These are phyloP conservation scores for Trametes sp. DNA, from an alignment of 1,284 basidiomycete genomes.

Conservation along the genomic window DNA sequence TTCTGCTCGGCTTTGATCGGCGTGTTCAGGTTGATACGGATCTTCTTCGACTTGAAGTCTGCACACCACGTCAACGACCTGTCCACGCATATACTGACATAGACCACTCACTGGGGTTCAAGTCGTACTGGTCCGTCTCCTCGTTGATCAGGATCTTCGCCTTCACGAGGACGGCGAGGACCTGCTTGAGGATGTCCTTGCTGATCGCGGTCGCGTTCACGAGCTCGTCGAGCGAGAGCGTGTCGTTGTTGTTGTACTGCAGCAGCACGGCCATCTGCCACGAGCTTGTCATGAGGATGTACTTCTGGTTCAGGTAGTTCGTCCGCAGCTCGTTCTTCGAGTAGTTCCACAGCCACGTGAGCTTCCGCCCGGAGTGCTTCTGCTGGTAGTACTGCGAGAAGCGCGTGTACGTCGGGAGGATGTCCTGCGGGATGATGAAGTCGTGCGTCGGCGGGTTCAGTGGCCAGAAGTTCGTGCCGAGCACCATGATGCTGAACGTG, in stretches of 20 bases:
- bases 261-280: constrained; percentile 96
- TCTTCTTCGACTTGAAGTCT: constrained; percentile 99
- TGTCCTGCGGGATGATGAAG: constrained; percentile 90
- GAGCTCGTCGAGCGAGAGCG: constrained; percentile 84
- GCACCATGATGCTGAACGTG: constrained; percentile 93
- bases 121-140: constrained; percentile 88
- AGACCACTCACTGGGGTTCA: constrained; percentile 83
- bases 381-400: constrained; percentile 95
- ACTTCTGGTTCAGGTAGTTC: constrained; percentile 93
- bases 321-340: constrained; percentile 96
- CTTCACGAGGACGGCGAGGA: constrained; percentile 87
- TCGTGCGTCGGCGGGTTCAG: constrained; percentile 85
- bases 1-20: constrained; percentile 96
- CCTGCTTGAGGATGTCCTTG: constrained; percentile 86
- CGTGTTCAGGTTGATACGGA: constrained; percentile 92
- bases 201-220: constrained; percentile 84
- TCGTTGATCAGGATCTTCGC: constrained; percentile 89
- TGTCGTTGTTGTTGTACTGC: constrained; percentile 94
- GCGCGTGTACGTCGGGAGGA: constrained; percentile 87
- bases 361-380: constrained; percentile 94
- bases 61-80: constrained; percentile 11
- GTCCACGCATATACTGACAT: neutral
- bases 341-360: constrained; percentile 98
- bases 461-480: constrained; percentile 98
- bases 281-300: constrained; percentile 94